Evolutionary conservation across 306 rosid species (phyloP).

Genomic region (Malus sieversii): DNA sequence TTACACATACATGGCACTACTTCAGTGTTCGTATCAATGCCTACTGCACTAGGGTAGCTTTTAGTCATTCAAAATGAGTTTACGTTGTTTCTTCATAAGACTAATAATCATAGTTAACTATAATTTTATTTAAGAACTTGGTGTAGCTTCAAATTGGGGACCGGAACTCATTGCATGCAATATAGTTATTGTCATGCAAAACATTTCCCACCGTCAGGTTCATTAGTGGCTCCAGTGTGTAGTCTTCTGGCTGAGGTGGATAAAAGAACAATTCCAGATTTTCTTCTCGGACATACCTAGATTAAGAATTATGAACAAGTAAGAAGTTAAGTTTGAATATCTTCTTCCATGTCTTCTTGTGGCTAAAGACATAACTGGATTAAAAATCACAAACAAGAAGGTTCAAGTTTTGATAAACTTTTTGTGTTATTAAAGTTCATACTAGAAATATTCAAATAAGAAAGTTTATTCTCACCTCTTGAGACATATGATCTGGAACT

Average conservation of each 20-base stretch:
- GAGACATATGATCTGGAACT: neutral
- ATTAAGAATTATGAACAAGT: conserved; percentile 17
- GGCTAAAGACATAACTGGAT: neutral
- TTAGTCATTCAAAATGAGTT: too few species aligned
- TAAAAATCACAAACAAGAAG: neutral
- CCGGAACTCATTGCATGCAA: neutral
- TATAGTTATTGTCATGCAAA: neutral
- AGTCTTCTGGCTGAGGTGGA: neutral
- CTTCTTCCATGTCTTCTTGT: neutral
- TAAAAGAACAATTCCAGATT: neutral
- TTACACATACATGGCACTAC: too few species aligned
- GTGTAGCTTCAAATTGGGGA: neutral
- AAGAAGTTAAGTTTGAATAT: neutral
- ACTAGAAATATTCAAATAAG: neutral
- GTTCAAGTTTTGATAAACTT: neutral
- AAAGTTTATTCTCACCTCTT: neutral
- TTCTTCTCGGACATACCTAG: conserved; percentile 7
- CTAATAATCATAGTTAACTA: neutral
- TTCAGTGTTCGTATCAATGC: too few species aligned
- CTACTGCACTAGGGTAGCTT: too few species aligned
- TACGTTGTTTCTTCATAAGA: neutral
- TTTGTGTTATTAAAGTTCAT: neutral
- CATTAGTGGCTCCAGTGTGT: neutral
- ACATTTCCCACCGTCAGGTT: neutral
- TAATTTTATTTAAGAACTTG: conserved; percentile 13